phyloP scores from a whole-genome alignment of 179 eudicot genomes.

The Patellifolia procumbens region DNA sequence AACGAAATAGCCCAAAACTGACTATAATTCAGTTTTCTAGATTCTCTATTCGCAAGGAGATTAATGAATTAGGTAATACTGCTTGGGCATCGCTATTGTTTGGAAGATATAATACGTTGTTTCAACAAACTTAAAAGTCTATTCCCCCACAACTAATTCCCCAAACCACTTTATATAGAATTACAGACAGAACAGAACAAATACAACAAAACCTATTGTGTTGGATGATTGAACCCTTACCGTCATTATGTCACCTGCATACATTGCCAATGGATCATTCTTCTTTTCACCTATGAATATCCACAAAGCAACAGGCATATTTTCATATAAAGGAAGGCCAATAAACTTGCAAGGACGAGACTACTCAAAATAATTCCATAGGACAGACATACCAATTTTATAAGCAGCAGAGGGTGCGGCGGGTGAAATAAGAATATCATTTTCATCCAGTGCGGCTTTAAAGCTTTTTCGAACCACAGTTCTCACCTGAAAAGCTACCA shows the following conservation, averaged over 20 bases:
- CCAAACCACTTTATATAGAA: not conserved
- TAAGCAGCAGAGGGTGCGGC: conserved; percentile 96
- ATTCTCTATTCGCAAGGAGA: no score
- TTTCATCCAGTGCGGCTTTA: conserved; percentile 68
- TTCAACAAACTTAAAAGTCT: not conserved
- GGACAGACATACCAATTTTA: conserved; percentile 64
- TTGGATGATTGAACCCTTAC: conserved; percentile 41
- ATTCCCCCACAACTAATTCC: not conserved
- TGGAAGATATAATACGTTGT: not conserved
- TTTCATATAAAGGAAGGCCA: not conserved
- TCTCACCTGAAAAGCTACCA: conserved; percentile 64
- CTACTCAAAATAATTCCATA: conserved; percentile 13
- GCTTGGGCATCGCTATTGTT: no score
- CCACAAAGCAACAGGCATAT: conserved; percentile 13
- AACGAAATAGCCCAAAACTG: no score
- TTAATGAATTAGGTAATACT: no score
- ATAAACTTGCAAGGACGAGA: conserved; percentile 6
- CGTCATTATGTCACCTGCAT: conserved; percentile 97
- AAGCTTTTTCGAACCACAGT: conserved; percentile 80
- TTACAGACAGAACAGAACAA: not conserved
- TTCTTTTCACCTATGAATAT: conserved; percentile 78
- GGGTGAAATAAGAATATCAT: conserved; percentile 93
- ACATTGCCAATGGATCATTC: conserved; percentile 93
- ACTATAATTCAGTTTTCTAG: no score
- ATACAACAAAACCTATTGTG: not conserved